phyloP scores from a whole-genome alignment of 257 asterid genomes.

The Rhazya stricta region DNA sequence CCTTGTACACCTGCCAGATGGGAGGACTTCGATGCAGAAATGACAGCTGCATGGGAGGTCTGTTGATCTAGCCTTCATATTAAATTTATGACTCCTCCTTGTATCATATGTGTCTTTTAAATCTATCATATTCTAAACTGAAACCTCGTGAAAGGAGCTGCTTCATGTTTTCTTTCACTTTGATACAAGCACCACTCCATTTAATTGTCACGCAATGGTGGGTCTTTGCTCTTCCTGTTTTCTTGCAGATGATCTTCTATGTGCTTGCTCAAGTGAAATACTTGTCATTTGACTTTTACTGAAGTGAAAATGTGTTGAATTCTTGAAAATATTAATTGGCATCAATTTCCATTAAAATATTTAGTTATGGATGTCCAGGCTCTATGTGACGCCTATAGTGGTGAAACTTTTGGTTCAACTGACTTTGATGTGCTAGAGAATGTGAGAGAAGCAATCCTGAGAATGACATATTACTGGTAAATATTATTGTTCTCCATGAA shows the following conservation, averaged over 20 bases:
- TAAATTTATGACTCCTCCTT: constrained; percentile 1
- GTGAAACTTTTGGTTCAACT: constrained; percentile 82
- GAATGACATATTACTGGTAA: constrained; percentile 93
- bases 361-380: constrained; percentile 52
- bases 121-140: neutral
- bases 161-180: neutral
- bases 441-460: constrained; percentile 71
- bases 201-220: neutral
- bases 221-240: neutral
- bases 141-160: neutral
- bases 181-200: neutral
- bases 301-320: neutral
- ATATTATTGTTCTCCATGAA: constrained; percentile 6
- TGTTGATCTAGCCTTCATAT: constrained; percentile 18
- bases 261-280: neutral
- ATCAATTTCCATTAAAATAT: neutral
- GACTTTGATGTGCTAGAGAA: constrained; percentile 79
- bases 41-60: constrained; percentile 98
- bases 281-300: neutral
- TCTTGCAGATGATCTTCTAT: neutral
- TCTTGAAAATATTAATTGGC: neutral
- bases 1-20: constrained; percentile 87
- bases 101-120: neutral
- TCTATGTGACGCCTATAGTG: constrained; percentile 77
- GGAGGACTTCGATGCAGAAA: constrained; percentile 80